Percentiles rank a stretch among this genome's conserved stretches.
phyloP scores from a whole-genome alignment of 176 grass and related monocot species.

The Oryza meyeriana region DNA sequence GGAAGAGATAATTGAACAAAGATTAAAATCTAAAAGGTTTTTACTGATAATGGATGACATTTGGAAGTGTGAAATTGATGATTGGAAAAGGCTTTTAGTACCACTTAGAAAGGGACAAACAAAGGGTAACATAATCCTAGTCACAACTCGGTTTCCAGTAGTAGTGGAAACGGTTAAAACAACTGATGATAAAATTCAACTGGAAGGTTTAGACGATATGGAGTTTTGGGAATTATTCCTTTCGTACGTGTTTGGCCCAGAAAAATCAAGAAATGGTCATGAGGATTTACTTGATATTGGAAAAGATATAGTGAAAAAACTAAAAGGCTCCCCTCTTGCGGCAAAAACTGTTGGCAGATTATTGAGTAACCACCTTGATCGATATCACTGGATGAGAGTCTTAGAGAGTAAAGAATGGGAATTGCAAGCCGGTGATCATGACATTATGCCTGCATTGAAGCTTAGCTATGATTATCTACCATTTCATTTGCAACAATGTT shows the following conservation, averaged over 20 bases:
- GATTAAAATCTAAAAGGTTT: too few species aligned
- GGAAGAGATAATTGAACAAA: too few species aligned
- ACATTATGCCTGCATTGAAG: too few species aligned
- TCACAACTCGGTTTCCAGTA: too few species aligned
- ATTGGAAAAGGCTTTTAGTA: too few species aligned
- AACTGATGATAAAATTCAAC: neutral
- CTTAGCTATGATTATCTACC: constrained; percentile 30
- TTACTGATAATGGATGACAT: too few species aligned
- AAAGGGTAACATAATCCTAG: too few species aligned
- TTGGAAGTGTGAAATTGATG: too few species aligned
- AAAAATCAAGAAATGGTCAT: neutral
- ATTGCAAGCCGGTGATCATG: neutral
- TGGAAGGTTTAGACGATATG: neutral
- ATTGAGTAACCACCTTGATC: neutral
- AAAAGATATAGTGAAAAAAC: too few species aligned
- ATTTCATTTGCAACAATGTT: constrained; percentile 25
- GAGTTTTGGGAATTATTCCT: constrained; percentile 12
- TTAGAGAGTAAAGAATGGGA: constrained; percentile 31
- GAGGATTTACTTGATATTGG: neutral
- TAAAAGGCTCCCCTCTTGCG: neutral
- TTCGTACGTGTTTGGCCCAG: neutral
- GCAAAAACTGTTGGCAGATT: neutral
- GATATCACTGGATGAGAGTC: neutral
- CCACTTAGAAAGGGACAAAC: too few species aligned
- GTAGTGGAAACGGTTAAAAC: neutral